phyloP scores from a whole-genome alignment of 2,329 filamentous ascomycete genomes.

The Colletotrichum ledebouriae region DNA sequence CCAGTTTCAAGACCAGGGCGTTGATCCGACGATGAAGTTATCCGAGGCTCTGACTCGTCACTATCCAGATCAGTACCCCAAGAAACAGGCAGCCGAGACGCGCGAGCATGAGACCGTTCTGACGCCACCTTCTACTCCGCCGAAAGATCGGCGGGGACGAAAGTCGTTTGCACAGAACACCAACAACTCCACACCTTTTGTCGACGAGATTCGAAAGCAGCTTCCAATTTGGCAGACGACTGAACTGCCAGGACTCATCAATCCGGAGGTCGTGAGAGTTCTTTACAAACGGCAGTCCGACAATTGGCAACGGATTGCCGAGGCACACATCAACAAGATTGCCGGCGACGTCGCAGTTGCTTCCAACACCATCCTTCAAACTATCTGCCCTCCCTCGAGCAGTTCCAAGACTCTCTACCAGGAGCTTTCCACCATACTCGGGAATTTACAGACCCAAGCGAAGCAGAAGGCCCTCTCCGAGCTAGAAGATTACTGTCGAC shows the following conservation, averaged over 20 bases:
- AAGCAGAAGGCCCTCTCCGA: conserved; percentile 17
- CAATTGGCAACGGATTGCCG: conserved; percentile 49
- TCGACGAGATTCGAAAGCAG: conserved; percentile 46
- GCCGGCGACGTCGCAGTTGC: conserved; percentile 41
- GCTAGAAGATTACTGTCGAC: conserved; percentile 28
- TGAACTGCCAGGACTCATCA: conserved; percentile 51
- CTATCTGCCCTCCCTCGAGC: conserved; percentile 37
- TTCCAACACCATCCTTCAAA: conserved; percentile 40
- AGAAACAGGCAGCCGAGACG: neutral
- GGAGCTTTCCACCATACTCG: conserved; percentile 31
- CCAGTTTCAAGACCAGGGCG: conserved; percentile 46
- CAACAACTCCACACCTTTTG: conserved; percentile 18
- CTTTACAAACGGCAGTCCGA: conserved; percentile 51
- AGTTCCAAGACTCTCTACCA: conserved; percentile 40
- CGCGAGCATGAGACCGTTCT: neutral
- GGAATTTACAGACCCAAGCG: conserved; percentile 15
- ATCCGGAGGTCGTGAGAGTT: conserved; percentile 49
- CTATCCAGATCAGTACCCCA: neutral
- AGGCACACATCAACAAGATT: conserved; percentile 46
- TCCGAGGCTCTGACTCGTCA: neutral
- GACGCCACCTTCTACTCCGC: conserved; percentile 16
- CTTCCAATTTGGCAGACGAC: conserved; percentile 48
- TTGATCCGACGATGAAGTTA: conserved; percentile 41
- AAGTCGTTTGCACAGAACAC: neutral
- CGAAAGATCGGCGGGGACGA: neutral